Conservation (phyloP, 2,329 filamentous ascomycete species). For the Epichloe coenophiala region DNA sequence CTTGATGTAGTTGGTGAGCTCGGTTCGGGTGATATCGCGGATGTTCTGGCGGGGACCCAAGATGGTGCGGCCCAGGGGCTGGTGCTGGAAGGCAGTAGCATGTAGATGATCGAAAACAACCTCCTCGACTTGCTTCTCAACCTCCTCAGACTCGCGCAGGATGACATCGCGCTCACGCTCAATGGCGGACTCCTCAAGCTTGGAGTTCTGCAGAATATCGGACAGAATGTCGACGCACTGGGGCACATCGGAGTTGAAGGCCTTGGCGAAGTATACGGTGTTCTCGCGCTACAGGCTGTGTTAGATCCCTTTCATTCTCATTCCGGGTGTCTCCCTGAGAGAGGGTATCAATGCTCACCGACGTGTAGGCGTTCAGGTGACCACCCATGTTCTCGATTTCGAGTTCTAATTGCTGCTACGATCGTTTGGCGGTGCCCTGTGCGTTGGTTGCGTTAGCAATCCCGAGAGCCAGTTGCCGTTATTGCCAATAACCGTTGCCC, state of each 20-base stretch:
- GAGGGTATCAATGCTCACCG: slow-evolving; percentile 48
- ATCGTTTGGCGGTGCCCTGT: slow-evolving; percentile 83
- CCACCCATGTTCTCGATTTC: slow-evolving; percentile 99
- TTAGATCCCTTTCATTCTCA: slow-evolving; percentile 13
- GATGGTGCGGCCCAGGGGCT: slow-evolving; percentile 94
- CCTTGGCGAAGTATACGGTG: slow-evolving; percentile 99
- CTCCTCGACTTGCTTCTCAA: slow-evolving; percentile 99
- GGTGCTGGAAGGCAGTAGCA: slow-evolving; percentile 92
- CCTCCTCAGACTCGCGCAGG: slow-evolving; percentile 95
- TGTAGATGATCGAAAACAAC: slow-evolving; percentile 99
- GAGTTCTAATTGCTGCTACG: slow-evolving; percentile 93
- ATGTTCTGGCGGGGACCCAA: slow-evolving; percentile 98
- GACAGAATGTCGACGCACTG: slow-evolving; percentile 95
- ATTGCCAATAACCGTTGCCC: slow-evolving; percentile 5
- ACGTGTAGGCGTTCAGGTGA: slow-evolving; percentile 98
- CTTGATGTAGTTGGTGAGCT: slow-evolving; percentile 94
- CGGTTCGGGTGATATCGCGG: slow-evolving; percentile 80
- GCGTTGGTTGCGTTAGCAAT: not conserved
- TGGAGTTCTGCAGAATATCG: slow-evolving; percentile 98
- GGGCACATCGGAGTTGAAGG: slow-evolving; percentile 95
- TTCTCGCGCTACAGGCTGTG: slow-evolving; percentile 64
- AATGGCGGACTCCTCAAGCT: slow-evolving; percentile 83
- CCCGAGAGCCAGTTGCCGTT: not conserved
- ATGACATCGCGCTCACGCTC: slow-evolving; percentile 98
- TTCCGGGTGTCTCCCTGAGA: slow-evolving; percentile 10